Evolutionary conservation across 805 yeast genomes (phyloP).

Genomic region (Torulaspora gathmanii): DNA sequence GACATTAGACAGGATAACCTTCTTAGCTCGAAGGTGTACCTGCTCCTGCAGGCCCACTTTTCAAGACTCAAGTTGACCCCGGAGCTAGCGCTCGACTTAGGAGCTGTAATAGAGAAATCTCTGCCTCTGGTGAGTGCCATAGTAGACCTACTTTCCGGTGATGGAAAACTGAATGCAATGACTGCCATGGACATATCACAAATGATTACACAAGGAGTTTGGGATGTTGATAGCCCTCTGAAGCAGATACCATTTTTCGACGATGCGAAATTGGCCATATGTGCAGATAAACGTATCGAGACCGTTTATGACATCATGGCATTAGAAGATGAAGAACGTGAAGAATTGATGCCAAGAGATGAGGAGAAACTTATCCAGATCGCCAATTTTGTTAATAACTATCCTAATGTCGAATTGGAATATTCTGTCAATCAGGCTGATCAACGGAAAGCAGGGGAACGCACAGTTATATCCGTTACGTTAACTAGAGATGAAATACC

Average conservation of each 20-base stretch:
- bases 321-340: constrained; percentile 68
- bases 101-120: constrained; percentile 45
- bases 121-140: constrained; percentile 56
- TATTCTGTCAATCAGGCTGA: constrained; percentile 45
- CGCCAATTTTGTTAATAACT: constrained; percentile 84
- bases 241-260: constrained; percentile 74
- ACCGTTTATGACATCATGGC: constrained; percentile 75
- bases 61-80: constrained; percentile 58
- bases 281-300: constrained; percentile 52
- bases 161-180: constrained; percentile 73
- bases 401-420: constrained; percentile 75
- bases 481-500: constrained; percentile 74
- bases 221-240: constrained; percentile 76
- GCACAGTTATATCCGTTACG: constrained; percentile 44
- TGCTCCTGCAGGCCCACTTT: constrained; percentile 76
- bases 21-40: constrained; percentile 64
- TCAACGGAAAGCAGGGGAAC: constrained; percentile 45
- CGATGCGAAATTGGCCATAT: constrained; percentile 45
- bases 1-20: constrained; percentile 36
- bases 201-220: constrained; percentile 79
- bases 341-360: constrained; percentile 52
- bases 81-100: constrained; percentile 58
- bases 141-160: constrained; percentile 72
- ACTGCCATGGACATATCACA: constrained; percentile 84
- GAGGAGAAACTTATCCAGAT: constrained; percentile 54